Conservation (phyloP, 805 yeast species). For the Komagataella pseudopastoris region DNA sequence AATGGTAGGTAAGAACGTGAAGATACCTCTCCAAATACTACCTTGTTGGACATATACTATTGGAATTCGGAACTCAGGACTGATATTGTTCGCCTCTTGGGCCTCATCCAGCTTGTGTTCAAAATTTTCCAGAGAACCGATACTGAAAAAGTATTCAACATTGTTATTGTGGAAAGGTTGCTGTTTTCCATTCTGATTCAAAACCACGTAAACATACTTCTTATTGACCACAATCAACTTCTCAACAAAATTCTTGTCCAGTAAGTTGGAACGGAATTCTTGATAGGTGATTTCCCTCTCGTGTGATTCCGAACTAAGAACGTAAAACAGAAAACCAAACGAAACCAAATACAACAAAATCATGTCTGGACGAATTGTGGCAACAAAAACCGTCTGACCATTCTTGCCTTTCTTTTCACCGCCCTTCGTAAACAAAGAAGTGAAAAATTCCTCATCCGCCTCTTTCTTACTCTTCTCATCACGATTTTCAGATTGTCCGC, state of each 20-base stretch:
- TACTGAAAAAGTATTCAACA: conserved; percentile 43
- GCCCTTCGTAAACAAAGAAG: not conserved
- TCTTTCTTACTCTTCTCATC: not conserved
- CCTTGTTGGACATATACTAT: conserved; percentile 69
- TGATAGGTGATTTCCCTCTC: conserved; percentile 65
- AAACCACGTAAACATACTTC: conserved; percentile 54
- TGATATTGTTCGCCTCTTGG: conserved; percentile 55
- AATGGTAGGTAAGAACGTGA: conserved; percentile 80
- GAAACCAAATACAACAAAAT: conserved; percentile 2
- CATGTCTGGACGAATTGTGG: conserved; percentile 1
- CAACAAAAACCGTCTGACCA: not conserved
- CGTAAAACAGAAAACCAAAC: conserved; percentile 3
- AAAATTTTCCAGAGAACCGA: conserved; percentile 83
- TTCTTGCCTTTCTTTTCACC: not conserved
- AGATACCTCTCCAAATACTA: conserved; percentile 42
- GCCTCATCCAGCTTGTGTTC: conserved; percentile 69
- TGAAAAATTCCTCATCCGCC: not conserved
- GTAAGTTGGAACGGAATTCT: conserved; percentile 65
- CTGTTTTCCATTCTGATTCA: conserved; percentile 15
- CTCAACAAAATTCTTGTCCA: conserved; percentile 68
- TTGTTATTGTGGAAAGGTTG: conserved; percentile 17
- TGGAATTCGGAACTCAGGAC: conserved; percentile 59
- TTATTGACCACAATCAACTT: conserved; percentile 68
- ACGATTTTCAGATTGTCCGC: not conserved
- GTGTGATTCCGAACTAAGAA: conserved; percentile 1